Percentiles rank a stretch among this genome's conserved stretches.
Evolutionary conservation across 352 stramenopile genomes (phyloP).

Genomic region (Globisporangium paddicum): DNA sequence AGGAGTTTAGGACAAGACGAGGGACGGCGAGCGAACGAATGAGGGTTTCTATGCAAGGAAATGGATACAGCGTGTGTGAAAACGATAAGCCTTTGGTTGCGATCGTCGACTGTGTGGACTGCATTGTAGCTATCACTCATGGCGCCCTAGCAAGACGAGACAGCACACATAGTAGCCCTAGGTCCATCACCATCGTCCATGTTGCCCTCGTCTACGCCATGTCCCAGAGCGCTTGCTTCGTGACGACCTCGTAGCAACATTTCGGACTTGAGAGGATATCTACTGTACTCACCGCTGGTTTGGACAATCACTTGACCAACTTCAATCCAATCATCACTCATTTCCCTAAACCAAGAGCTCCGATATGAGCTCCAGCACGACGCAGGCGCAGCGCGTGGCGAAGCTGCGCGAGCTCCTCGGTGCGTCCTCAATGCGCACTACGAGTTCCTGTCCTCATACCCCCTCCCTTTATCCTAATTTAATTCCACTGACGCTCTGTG

Average conservation of each 20-base stretch:
- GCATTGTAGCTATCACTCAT: too few relatives aligned
- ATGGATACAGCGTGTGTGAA: not conserved
- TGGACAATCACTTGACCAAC: too few relatives aligned
- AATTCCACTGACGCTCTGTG: not conserved
- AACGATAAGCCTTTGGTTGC: not conserved
- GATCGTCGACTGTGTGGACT: not conserved
- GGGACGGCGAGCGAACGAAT: not conserved
- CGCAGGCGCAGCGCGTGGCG: slow-evolving; percentile 39
- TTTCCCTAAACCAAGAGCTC: not conserved
- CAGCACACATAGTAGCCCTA: too few relatives aligned
- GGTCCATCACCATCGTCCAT: too few relatives aligned
- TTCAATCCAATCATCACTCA: not conserved
- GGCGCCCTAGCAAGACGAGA: too few relatives aligned
- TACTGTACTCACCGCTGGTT: too few relatives aligned
- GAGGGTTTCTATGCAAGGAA: not conserved
- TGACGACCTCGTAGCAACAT: too few relatives aligned
- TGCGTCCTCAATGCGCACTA: slow-evolving; percentile 4
- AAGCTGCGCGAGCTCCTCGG: slow-evolving; percentile 42
- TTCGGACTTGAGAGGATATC: too few relatives aligned
- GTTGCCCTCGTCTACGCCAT: too few relatives aligned
- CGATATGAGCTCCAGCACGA: slow-evolving; percentile 21
- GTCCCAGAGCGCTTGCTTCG: too few relatives aligned
- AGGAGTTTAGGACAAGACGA: not conserved
- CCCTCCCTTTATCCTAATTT: not conserved
- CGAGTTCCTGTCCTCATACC: not conserved